phyloP scores from a whole-genome alignment of 2,329 filamentous ascomycete species.

The Aspergillus alliaceus region DNA sequence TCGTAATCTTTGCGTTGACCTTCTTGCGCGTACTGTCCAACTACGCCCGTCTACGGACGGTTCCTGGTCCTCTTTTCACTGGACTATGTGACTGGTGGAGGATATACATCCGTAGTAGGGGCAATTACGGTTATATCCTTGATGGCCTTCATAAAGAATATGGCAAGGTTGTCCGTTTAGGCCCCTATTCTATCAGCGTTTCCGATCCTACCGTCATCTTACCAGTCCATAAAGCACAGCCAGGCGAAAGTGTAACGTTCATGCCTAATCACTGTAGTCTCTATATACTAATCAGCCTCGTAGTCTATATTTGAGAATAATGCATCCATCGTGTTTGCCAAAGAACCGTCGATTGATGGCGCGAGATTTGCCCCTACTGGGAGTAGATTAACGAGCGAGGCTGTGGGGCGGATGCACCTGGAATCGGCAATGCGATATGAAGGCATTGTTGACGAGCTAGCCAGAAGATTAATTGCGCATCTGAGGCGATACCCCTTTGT shows the following conservation, averaged over 20 bases:
- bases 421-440: constrained; percentile 5
- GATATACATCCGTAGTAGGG: neutral
- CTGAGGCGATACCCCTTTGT: constrained; percentile 6
- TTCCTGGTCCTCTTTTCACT: constrained; percentile 17
- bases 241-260: neutral
- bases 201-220: constrained; percentile 10
- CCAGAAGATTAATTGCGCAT: constrained; percentile 6
- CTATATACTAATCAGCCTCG: neutral
- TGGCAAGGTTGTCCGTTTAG: constrained; percentile 17
- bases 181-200: constrained; percentile 15
- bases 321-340: neutral
- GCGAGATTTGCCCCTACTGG: neutral
- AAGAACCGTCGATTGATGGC: neutral
- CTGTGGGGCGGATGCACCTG: neutral
- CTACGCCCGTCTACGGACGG: constrained; percentile 10
- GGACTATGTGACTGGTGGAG: constrained; percentile 15
- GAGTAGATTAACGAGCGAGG: neutral
- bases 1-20: neutral
- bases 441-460: constrained; percentile 6
- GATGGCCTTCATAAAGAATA: constrained; percentile 13
- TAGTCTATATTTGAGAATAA: neutral
- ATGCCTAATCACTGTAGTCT: neutral
- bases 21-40: constrained; percentile 13
- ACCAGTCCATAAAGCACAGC: neutral
- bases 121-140: constrained; percentile 9